Evolutionary conservation across 768 basidiomycete species (phyloP), one percentile per base, ranked within the genome.

Genomic region (Holtermanniella nyarrowii): DNA sequence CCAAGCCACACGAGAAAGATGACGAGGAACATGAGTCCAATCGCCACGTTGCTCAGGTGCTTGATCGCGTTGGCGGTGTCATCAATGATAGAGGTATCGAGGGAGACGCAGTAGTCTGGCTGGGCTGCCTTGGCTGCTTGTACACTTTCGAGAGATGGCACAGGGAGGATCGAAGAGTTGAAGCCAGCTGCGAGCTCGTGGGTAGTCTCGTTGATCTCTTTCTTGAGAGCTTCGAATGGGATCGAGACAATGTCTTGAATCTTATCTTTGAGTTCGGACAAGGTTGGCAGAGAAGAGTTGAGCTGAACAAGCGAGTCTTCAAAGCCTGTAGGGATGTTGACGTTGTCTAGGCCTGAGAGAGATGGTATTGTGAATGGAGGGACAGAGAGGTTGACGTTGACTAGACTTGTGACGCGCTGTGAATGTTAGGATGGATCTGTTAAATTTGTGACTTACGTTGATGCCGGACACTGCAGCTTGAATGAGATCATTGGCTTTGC

Each of bases 181-280:
- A 90, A 85, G 27, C 50, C 55, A 1, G 58, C 49, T n/a, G 76
- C 74, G 39, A 91, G 76, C n/a, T 78, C 78, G 25, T 77, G 63
- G 57, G 95, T 85, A 0, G 88, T 90, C 52, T 82, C 77, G 65
- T 93, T 93, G 70, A 97, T 89, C 46, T 91, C 86, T 54, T 80
- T 75, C 71, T 90, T 95, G 48, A 96, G 70, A 2, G 80, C 75
- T 63, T 95, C 86, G 65, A 97, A 95, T 0, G 93, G 93, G 0
- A 79, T 83, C 5, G 60, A 54, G 50, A 74, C 65, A 37, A 76
- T 57, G 20, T 54, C 49, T 65, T 85, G 81, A 57, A 95, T 79
- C 50, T 84, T 76, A 44, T 82, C 71, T 72, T 87, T 84, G 44
- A 99, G 72, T 13, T 85, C 80, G 23, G 79, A 76, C 39, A 91